phyloP scores from a whole-genome alignment of 257 asterid species.

The Solanum sejunctum region DNA sequence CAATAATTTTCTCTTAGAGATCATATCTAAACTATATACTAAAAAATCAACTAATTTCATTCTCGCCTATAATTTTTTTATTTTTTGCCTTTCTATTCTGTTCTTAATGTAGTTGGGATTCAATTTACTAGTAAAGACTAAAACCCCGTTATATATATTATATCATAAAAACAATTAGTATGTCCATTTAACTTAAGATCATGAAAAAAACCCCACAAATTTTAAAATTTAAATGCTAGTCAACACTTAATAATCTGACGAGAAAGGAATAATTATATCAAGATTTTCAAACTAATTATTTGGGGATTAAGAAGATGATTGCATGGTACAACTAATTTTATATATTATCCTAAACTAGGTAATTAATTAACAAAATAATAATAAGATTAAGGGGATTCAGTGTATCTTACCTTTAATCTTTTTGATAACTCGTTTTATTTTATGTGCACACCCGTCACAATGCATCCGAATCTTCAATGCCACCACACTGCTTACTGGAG shows the following conservation, averaged over 20 bases:
- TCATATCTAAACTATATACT: not conserved
- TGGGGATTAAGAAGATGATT: not conserved
- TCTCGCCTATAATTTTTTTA: too few relatives aligned
- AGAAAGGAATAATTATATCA: not conserved
- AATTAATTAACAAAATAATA: not conserved
- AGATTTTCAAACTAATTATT: not conserved
- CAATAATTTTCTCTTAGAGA: not conserved
- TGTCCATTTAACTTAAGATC: not conserved
- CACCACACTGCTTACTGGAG: conserved; percentile 37
- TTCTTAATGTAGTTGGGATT: not conserved
- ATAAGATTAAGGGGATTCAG: not conserved
- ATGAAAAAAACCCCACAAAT: not conserved
- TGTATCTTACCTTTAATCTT: conserved; percentile 49
- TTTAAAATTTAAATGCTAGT: not conserved
- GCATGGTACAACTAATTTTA: not conserved
- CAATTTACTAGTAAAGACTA: not conserved
- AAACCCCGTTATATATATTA: not conserved
- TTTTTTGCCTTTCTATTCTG: too few relatives aligned
- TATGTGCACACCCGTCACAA: conserved; percentile 82
- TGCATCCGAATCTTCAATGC: conserved; percentile 55
- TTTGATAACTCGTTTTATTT: conserved; percentile 54
- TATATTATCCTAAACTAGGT: not conserved
- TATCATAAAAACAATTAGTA: not conserved
- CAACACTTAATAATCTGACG: not conserved
- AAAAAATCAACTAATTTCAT: not conserved